phyloP scores from a whole-genome alignment of 73 alveolate genomes.

The Tetrahymena malaccensis region DNA sequence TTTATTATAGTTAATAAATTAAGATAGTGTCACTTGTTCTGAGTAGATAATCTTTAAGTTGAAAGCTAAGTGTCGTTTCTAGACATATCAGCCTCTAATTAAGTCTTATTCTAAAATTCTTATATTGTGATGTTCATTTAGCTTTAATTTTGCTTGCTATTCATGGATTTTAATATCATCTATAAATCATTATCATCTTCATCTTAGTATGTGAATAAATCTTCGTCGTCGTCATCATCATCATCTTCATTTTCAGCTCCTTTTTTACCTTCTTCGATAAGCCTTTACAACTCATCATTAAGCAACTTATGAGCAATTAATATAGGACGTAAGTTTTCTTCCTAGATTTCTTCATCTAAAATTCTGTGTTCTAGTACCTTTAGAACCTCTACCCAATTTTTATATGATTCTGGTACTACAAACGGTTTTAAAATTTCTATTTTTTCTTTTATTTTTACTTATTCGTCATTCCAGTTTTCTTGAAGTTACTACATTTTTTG shows the following conservation, averaged over 20 bases:
- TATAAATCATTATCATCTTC: not conserved
- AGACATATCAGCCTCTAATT: not conserved
- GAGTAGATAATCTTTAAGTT: not conserved
- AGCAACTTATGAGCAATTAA: constrained; percentile 28
- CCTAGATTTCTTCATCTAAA: not conserved
- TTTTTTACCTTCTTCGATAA: constrained; percentile 16
- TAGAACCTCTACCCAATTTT: constrained; percentile 18
- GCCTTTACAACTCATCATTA: constrained; percentile 19
- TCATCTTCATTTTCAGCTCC: constrained; percentile 37
- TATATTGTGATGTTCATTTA: not conserved
- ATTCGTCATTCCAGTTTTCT: constrained; percentile 8
- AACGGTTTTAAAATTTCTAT: constrained; percentile 19
- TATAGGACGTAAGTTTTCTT: constrained; percentile 10
- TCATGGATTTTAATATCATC: not conserved
- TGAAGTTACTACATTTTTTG: not conserved
- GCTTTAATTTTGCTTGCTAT: not conserved
- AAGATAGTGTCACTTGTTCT: not conserved
- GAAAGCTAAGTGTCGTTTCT: not conserved
- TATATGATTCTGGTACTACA: constrained; percentile 21
- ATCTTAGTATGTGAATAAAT: not conserved
- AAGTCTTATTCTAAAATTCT: not conserved
- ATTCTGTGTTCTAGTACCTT: constrained; percentile 24
- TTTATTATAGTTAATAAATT: too few species aligned
- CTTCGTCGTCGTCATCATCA: not conserved
- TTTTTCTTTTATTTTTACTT: not conserved